Evolutionary conservation across 805 yeast species (phyloP).

Genomic region (Ogataea ganodermae): DNA sequence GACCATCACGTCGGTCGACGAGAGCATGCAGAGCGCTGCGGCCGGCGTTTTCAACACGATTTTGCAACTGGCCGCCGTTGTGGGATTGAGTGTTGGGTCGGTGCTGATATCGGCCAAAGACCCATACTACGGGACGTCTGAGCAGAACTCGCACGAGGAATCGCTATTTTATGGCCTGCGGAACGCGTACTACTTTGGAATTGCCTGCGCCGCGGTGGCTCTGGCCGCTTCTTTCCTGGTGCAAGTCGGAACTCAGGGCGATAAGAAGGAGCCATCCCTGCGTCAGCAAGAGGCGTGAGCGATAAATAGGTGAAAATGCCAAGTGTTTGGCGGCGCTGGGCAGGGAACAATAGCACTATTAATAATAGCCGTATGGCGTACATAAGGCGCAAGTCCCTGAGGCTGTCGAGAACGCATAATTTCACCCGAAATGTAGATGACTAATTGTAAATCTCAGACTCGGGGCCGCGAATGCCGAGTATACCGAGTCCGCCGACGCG

Average conservation of each 20-base stretch:
- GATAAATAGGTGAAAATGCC: background rate
- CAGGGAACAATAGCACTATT: background rate
- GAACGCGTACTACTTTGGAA: slow-evolving; percentile 39
- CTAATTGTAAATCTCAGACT: too few relatives aligned
- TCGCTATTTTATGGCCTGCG: slow-evolving; percentile 31
- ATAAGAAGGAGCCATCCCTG: background rate
- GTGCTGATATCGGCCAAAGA: slow-evolving; percentile 36
- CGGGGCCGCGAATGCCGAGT: too few relatives aligned
- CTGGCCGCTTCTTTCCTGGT: slow-evolving; percentile 32
- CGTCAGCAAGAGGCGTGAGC: background rate
- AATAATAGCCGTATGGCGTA: background rate
- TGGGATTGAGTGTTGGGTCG: slow-evolving; percentile 41
- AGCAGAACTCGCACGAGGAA: slow-evolving; percentile 16
- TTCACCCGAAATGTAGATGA: too few relatives aligned
- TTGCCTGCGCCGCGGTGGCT: slow-evolving; percentile 33
- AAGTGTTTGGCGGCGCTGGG: too few relatives aligned
- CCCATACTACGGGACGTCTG: slow-evolving; percentile 28
- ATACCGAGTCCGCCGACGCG: background rate
- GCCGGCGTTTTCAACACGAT: slow-evolving; percentile 44
- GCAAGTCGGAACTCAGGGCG: slow-evolving; percentile 34
- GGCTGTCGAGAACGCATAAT: too few relatives aligned
- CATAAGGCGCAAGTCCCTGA: too few relatives aligned
- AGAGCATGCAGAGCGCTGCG: slow-evolving; percentile 39
- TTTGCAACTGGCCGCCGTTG: slow-evolving; percentile 36
- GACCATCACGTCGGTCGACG: slow-evolving; percentile 37